Conservation (phyloP, 441 rosid genomes). For the Populus hybrid region DNA sequence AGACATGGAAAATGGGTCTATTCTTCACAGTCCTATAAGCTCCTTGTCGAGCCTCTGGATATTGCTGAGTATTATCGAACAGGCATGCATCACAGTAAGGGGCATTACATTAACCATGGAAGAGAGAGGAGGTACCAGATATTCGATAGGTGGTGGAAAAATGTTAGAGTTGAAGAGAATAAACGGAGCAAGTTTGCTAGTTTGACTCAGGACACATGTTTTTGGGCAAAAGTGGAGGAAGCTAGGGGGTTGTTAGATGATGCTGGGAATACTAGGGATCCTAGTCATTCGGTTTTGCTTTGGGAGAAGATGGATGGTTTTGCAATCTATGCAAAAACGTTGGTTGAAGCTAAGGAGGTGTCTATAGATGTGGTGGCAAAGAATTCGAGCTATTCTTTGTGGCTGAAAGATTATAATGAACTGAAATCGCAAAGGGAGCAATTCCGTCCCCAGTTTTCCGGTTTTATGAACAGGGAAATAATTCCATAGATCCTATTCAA, state of each 20-base stretch:
- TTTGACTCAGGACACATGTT: slow-evolving; percentile 74
- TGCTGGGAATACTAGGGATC: slow-evolving; percentile 38
- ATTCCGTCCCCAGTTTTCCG: slow-evolving; percentile 25
- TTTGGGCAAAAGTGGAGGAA: slow-evolving; percentile 85
- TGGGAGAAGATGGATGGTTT: slow-evolving; percentile 40
- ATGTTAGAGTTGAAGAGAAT: slow-evolving; percentile 15
- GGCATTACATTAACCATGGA: slow-evolving; percentile 52
- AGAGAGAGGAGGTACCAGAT: slow-evolving; percentile 66
- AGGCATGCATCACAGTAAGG: slow-evolving; percentile 20
- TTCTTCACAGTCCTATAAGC: slow-evolving; percentile 56
- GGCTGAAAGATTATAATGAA: slow-evolving; percentile 41
- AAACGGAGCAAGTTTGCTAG: slow-evolving; percentile 54
- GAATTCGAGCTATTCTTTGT: slow-evolving; percentile 61
- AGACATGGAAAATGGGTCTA: slow-evolving; percentile 56
- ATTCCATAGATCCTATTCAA: slow-evolving; percentile 23
- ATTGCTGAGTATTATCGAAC: slow-evolving; percentile 63
- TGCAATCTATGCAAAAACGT: slow-evolving; percentile 31
- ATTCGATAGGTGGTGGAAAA: slow-evolving; percentile 65
- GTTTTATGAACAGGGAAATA: slow-evolving; percentile 29
- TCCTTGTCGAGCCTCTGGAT: slow-evolving; percentile 79
- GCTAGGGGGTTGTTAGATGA: slow-evolving; percentile 53
- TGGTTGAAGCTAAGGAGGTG: slow-evolving; percentile 54
- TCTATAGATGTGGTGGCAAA: slow-evolving; percentile 55
- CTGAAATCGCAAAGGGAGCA: slow-evolving; percentile 27
- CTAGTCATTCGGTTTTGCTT: slow-evolving; percentile 14